Evolutionary conservation across 768 basidiomycete species (phyloP).

Genomic region (Sarcodon sp.): DNA sequence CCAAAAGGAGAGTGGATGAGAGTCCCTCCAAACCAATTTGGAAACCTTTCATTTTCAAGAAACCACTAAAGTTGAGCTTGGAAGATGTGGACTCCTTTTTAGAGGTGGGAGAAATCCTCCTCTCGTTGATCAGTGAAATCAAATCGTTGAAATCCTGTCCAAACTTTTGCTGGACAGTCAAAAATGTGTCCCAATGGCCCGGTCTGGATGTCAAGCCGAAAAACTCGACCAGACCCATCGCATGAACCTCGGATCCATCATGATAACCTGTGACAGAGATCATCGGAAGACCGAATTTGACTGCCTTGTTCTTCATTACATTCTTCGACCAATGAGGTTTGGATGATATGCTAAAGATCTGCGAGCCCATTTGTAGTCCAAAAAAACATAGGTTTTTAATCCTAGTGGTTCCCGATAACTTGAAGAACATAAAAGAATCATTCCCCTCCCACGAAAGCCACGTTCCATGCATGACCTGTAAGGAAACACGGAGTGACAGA

Average conservation of each 20-base stretch:
- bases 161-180: constrained; percentile 80
- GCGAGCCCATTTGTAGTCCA: constrained; percentile 53
- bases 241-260: constrained; percentile 34
- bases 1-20: constrained; percentile 60
- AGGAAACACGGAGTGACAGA: constrained; percentile 37
- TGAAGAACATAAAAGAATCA: constrained; percentile 33
- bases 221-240: constrained; percentile 50
- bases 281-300: constrained; percentile 56
- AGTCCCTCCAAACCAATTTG: constrained; percentile 66
- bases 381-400: constrained; percentile 28
- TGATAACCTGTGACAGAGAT: constrained; percentile 49
- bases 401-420: constrained; percentile 22
- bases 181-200: constrained; percentile 70
- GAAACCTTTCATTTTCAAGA: constrained; percentile 67
- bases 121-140: constrained; percentile 51
- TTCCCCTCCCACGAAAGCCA: constrained; percentile 71
- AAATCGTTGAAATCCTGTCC: constrained; percentile 83
- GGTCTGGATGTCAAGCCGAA: constrained; percentile 69
- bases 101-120: constrained; percentile 17
- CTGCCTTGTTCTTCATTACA: constrained; percentile 9
- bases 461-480: constrained; percentile 82
- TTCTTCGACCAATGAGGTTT: constrained; percentile 11
- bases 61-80: constrained; percentile 28
- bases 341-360: constrained; percentile 45
- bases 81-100: constrained; percentile 9